Percentiles rank a stretch among this genome's conserved stretches.
Conservation (phyloP, 352 stramenopile genomes). For the Globisporangium ultimum region DNA sequence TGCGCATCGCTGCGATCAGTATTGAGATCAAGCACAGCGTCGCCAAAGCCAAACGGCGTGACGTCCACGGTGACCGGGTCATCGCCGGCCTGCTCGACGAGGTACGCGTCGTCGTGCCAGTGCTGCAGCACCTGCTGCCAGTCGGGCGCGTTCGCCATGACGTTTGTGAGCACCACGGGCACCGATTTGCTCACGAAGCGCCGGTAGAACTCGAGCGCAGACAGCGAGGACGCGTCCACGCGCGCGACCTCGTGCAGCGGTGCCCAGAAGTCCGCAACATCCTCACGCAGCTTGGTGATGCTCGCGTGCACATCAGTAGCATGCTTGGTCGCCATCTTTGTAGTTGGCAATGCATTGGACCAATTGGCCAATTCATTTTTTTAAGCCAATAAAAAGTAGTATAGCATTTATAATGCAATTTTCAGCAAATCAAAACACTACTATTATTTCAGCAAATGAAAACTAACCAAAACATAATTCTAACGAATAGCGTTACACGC, state of each 20-base stretch:
- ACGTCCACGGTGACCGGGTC: slow-evolving; percentile 64
- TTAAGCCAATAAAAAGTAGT: background rate
- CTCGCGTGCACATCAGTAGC: slow-evolving; percentile 4
- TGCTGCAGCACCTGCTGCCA: slow-evolving; percentile 44
- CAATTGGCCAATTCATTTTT: background rate
- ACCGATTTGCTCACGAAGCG: slow-evolving; percentile 77
- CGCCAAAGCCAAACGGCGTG: slow-evolving; percentile 71
- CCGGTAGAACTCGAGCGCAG: slow-evolving; percentile 63
- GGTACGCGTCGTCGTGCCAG: slow-evolving; percentile 59
- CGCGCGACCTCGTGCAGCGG: slow-evolving; percentile 48
- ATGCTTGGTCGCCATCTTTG: background rate
- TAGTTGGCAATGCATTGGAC: background rate
- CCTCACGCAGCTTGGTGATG: slow-evolving; percentile 45
- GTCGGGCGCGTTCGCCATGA: slow-evolving; percentile 41
- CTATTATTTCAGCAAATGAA: too few species aligned
- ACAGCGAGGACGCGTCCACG: slow-evolving; percentile 39
- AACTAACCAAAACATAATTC: too few species aligned
- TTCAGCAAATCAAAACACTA: too few species aligned
- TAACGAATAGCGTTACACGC: too few species aligned
- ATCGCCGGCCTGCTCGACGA: slow-evolving; percentile 42
- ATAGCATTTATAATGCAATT: too few species aligned
- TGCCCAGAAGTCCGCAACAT: slow-evolving; percentile 73
- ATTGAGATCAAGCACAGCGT: slow-evolving; percentile 55
- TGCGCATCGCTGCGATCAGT: background rate
- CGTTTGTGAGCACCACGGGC: slow-evolving; percentile 66